A percentile compares a stretch with the other conserved stretches of the same genome.
These are phyloP conservation scores for Cercospora sp. DNA, from an alignment of 2,329 filamentous ascomycete species.

Conservation along the genomic window DNA sequence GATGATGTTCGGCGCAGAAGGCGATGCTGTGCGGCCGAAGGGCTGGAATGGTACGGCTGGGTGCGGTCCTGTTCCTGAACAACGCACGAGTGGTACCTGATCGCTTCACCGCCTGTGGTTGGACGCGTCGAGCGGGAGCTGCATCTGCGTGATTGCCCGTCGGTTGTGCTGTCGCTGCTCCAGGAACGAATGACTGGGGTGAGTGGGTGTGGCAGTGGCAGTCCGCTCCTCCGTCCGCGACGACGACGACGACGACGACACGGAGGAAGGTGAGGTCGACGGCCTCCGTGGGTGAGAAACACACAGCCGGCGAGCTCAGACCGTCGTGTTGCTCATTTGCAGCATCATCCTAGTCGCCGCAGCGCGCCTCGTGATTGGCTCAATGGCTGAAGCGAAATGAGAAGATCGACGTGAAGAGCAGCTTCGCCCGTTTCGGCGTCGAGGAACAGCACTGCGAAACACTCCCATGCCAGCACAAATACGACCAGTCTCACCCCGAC, in stretches of 20 bases:
- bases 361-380: conserved; percentile 5
- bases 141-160: conserved; percentile 6
- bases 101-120: conserved; percentile 18
- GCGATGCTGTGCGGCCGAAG: background rate
- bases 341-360: background rate
- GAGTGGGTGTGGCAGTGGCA: background rate
- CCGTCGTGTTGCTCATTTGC: conserved; percentile 9
- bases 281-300: conserved; percentile 1
- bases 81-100: conserved; percentile 2
- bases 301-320: background rate
- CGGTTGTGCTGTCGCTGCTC: background rate
- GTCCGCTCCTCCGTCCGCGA: background rate
- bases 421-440: conserved; percentile 1
- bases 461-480: background rate
- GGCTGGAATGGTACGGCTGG: conserved; percentile 5
- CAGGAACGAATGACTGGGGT: conserved; percentile 16
- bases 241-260: conserved; percentile 1
- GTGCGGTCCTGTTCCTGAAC: background rate
- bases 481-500: background rate
- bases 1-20: background rate
- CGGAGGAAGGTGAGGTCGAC: conserved; percentile 5
- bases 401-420: background rate
- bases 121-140: conserved; percentile 15
- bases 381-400: background rate
- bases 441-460: background rate